A percentile compares a stretch with the other conserved stretches of the same genome.
Evolutionary conservation across 305 asterid genomes (phyloP).

Genomic region (Plantago coronopus): DNA sequence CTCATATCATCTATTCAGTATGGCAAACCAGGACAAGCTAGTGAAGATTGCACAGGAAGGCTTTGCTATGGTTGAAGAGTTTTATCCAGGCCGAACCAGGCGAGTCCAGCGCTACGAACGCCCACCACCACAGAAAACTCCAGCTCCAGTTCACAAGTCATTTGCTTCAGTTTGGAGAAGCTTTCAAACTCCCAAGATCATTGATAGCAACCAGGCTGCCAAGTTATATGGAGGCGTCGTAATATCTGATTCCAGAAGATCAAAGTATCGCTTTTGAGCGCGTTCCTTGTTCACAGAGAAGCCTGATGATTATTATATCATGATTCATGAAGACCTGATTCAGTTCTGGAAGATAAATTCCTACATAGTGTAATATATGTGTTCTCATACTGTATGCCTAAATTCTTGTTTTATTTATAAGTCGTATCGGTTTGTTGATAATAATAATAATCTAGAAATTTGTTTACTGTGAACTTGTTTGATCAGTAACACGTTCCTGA

Average conservation of each 20-base stretch:
- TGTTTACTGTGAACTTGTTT: background rate
- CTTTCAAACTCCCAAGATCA: constrained; percentile 26
- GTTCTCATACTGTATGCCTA: background rate
- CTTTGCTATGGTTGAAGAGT: constrained; percentile 26
- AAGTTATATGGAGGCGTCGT: constrained; percentile 35
- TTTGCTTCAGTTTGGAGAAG: constrained; percentile 20
- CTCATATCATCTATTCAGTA: background rate
- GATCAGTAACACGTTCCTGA: background rate
- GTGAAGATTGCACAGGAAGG: constrained; percentile 37
- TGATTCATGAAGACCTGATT: background rate
- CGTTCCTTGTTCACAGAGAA: background rate
- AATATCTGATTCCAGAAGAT: constrained; percentile 26
- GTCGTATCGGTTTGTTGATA: background rate
- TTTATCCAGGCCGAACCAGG: constrained; percentile 17
- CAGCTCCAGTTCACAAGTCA: constrained; percentile 9
- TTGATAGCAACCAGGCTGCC: constrained; percentile 45
- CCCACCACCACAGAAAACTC: constrained; percentile 17
- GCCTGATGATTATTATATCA: too few relatives aligned
- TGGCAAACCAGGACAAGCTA: constrained; percentile 37
- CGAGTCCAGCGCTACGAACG: constrained; percentile 7
- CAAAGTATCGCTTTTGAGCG: constrained; percentile 16
- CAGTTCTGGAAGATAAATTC: background rate
- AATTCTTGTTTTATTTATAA: background rate
- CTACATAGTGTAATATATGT: background rate
- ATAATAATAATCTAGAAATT: background rate